Evolutionary conservation across 306 rosid genomes (phyloP), one percentile per base, ranked within the genome.

Genomic region (Inga oerstediana): DNA sequence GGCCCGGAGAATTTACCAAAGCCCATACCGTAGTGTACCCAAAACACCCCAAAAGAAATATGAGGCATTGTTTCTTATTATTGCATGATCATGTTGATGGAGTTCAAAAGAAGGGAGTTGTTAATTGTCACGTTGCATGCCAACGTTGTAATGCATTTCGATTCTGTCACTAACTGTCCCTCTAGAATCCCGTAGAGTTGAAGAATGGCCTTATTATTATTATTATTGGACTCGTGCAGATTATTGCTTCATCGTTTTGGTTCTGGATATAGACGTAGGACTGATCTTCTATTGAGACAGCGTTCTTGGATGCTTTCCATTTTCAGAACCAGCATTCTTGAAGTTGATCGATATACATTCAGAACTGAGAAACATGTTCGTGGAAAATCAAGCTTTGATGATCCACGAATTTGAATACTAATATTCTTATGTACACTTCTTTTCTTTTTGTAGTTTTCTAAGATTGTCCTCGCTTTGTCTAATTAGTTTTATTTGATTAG

Each of bases 91-190:
- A 86, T 84, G 74, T 94, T 94, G 52, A 89, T 86, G 85, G 91
- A 87, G 84, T 84, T 91, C 2, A 89, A 52, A 10, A 94, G 77
- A 5, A 93, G 84, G 70, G 80, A 5, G n/a, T 93, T 89, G 41
- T 97, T 94, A 94, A 49, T 90, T 90, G 59, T 85, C 77, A 3
- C 98, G 89, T 44, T 90, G 94, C 0, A 80, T 59, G 3, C 91
- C 85, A 0, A 91, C 13, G 90, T 92, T 94, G 61, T 54, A 82
- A 79, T 94, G 98, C 94, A 88, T 90, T 76, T 92, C 91, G 2
- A 89, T 75, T 46, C 98, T 89, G 73, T 92, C 94, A 0, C 89
- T 77, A 3, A 89, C 91, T 5, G 86, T 84, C n/a, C 88, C 92
- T 39, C 41, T 24, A 91, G 30, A 32, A 94, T 79, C 19, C 87